Conservation (phyloP, 257 asterid species). For the Vinca minor region DNA sequence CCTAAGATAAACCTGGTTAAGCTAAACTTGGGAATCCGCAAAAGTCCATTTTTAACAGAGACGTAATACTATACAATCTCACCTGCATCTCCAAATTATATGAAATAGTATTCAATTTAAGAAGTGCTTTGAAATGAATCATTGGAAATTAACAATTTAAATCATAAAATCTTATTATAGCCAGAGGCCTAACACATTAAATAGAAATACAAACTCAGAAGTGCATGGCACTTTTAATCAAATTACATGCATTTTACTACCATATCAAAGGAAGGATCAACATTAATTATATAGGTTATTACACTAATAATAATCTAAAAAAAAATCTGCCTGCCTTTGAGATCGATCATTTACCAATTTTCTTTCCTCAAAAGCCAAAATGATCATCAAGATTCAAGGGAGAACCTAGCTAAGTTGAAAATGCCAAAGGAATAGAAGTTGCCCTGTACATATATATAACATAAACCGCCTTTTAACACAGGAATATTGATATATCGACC, state of each 20-base stretch:
- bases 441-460: slow-evolving; percentile 37
- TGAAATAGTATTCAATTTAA: no score
- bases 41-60: no score
- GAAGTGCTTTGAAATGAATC: no score
- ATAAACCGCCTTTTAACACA: slow-evolving; percentile 27
- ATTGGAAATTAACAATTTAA: no score
- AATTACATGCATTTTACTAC: slow-evolving; percentile 16
- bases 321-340: slow-evolving; percentile 18
- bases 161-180: no score
- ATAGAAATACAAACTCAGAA: neutral
- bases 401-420: slow-evolving; percentile 12
- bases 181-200: neutral
- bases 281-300: neutral
- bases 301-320: neutral
- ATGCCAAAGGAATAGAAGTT: slow-evolving; percentile 87
- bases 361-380: slow-evolving; percentile 5
- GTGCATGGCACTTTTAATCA: slow-evolving; percentile 9
- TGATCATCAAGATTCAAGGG: slow-evolving; percentile 11
- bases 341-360: neutral
- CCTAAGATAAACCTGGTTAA: no score
- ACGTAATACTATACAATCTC: no score
- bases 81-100: no score
- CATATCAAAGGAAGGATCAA: neutral
- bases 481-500: no score
- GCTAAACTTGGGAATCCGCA: no score